These are phyloP conservation scores for Spathaspora sp. DNA, from an alignment of 1,139 yeast species.

Conservation along the genomic window DNA sequence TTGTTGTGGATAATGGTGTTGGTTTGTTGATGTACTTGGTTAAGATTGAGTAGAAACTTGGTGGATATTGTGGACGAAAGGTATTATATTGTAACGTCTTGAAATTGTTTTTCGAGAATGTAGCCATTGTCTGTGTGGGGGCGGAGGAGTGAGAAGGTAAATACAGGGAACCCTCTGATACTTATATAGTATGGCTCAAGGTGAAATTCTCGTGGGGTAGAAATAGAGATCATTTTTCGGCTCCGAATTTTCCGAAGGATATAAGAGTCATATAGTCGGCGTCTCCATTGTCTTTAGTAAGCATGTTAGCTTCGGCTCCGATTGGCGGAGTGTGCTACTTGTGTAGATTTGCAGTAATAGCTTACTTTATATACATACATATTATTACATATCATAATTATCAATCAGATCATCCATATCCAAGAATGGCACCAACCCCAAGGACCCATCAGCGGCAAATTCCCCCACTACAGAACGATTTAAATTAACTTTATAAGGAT, in stretches of 20 bases:
- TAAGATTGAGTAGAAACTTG: constrained; percentile 48
- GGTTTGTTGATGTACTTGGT: constrained; percentile 22
- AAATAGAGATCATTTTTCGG: neutral
- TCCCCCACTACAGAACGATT: constrained; percentile 44
- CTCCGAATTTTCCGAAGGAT: neutral
- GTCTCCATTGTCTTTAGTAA: too few species aligned
- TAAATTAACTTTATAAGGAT: constrained; percentile 40
- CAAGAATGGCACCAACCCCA: constrained; percentile 60
- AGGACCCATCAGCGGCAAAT: constrained; percentile 68
- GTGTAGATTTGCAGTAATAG: too few species aligned
- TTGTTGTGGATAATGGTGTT: constrained; percentile 22
- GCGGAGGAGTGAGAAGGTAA: too few species aligned
- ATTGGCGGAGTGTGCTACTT: too few species aligned
- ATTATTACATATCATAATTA: neutral
- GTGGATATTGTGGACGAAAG: constrained; percentile 69
- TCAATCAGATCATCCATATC: constrained; percentile 21
- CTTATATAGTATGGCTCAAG: too few species aligned
- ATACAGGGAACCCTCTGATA: too few species aligned
- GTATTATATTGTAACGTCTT: constrained; percentile 57
- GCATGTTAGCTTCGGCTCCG: too few species aligned
- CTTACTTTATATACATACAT: neutral
- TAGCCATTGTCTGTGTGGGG: constrained; percentile 43
- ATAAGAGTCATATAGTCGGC: too few species aligned
- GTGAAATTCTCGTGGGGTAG: neutral
- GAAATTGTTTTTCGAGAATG: constrained; percentile 61